Evolutionary conservation across 305 asterid genomes (phyloP).

Genomic region (Rubia occidens): DNA sequence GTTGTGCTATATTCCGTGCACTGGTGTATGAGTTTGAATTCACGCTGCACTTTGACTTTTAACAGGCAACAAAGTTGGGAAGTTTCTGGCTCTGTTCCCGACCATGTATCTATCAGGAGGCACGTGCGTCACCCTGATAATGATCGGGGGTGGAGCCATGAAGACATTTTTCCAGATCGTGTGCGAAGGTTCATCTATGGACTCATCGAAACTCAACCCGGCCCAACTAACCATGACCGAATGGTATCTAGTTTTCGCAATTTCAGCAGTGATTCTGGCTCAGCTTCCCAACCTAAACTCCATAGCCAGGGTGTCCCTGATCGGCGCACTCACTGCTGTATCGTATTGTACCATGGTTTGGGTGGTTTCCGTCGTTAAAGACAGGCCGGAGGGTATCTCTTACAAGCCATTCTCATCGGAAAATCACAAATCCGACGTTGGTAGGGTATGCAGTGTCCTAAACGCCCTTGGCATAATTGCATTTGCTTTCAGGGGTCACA

Average conservation of each 20-base stretch:
- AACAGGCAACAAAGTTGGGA: constrained; percentile 63
- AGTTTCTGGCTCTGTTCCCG: constrained; percentile 60
- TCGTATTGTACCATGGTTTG: constrained; percentile 65
- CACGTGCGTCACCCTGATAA: constrained; percentile 70
- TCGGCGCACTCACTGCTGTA: constrained; percentile 62
- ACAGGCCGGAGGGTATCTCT: constrained; percentile 38
- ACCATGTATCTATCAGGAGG: constrained; percentile 84
- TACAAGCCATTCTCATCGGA: constrained; percentile 28
- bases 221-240: constrained; percentile 38
- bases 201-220: constrained; percentile 20
- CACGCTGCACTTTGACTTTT: background rate
- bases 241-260: constrained; percentile 64
- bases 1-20: background rate
- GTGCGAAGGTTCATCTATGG: constrained; percentile 16
- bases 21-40: too few species aligned
- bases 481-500: constrained; percentile 84
- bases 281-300: constrained; percentile 89
- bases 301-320: constrained; percentile 68
- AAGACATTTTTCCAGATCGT: constrained; percentile 53
- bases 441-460: constrained; percentile 39
- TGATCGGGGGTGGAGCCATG: constrained; percentile 71
- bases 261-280: constrained; percentile 47
- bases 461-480: constrained; percentile 79
- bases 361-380: constrained; percentile 48
- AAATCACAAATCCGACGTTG: constrained; percentile 31